Evolutionary conservation across 176 grass and related monocot genomes (phyloP).

Genomic region (Triticum turgidum): DNA sequence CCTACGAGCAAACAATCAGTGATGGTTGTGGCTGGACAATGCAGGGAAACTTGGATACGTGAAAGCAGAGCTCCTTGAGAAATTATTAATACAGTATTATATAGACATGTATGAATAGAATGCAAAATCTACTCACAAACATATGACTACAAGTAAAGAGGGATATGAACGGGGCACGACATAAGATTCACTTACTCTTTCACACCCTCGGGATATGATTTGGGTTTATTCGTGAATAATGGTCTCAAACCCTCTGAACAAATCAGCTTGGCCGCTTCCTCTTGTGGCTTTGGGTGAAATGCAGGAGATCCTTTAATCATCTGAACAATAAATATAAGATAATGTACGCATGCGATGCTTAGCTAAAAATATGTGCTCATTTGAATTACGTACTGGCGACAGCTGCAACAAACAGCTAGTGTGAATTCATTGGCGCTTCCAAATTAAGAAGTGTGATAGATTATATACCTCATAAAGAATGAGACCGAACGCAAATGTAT

Average conservation of each 20-base stretch:
- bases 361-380: not conserved
- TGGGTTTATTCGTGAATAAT: constrained; percentile 72
- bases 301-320: constrained; percentile 83
- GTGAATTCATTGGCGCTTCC: not conserved
- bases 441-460: not conserved
- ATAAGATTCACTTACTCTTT: constrained; percentile 64
- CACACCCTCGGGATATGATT: constrained; percentile 63
- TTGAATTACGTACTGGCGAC: not conserved
- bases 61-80: not conserved
- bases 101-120: not conserved
- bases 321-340: constrained; percentile 43
- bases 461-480: constrained; percentile 85
- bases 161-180: not conserved
- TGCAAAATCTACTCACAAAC: not conserved
- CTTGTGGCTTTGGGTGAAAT: constrained; percentile 60
- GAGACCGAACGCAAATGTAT: constrained; percentile 86
- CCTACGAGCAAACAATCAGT: not conserved
- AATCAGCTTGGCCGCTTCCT: constrained; percentile 71
- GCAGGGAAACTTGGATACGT: not conserved
- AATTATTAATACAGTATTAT: not conserved
- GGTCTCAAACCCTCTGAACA: constrained; percentile 77
- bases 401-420: not conserved
- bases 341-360: not conserved
- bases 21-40: not conserved
- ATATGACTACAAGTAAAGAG: not conserved